These are phyloP conservation scores for Liquidambar formosana DNA, from an alignment of 164 flowering plant genomes.

Conservation along the genomic window DNA sequence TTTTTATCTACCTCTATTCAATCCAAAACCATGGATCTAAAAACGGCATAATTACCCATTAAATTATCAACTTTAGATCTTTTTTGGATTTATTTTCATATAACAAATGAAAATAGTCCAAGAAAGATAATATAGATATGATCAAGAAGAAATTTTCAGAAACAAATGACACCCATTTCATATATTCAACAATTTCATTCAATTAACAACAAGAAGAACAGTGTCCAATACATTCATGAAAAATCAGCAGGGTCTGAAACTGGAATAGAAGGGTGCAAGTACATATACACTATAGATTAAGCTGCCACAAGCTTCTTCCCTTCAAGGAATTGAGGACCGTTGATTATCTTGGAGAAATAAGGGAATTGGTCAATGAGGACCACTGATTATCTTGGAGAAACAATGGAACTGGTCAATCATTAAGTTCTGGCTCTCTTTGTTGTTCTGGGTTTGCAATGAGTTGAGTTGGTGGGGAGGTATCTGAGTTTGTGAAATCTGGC, in stretches of 20 bases:
- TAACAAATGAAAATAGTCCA: too few species aligned
- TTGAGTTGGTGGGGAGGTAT: too few species aligned
- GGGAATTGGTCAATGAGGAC: slow-evolving; percentile 35
- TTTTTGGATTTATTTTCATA: too few species aligned
- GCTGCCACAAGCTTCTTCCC: slow-evolving; percentile 48
- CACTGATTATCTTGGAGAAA: too few species aligned
- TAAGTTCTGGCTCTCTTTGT: slow-evolving; percentile 11
- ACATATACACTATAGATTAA: slow-evolving; percentile 22
- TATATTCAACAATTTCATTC: neutral
- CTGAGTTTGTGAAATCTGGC: slow-evolving; percentile 23
- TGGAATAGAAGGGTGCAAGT: slow-evolving; percentile 22
- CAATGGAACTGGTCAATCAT: slow-evolving; percentile 27
- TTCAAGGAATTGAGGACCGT: slow-evolving; percentile 31
- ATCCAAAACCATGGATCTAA: too few species aligned
- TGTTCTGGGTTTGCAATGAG: neutral
- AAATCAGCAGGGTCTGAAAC: slow-evolving; percentile 18
- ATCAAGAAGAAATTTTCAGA: too few species aligned
- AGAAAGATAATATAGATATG: too few species aligned
- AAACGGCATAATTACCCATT: too few species aligned
- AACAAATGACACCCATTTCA: too few species aligned
- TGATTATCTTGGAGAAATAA: slow-evolving; percentile 22
- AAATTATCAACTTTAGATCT: too few species aligned
- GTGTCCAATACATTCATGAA: slow-evolving; percentile 23
- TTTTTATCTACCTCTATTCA: too few species aligned
- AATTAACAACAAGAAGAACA: slow-evolving; percentile 23